A percentile compares a stretch with the other conserved stretches of the same genome.
These are phyloP conservation scores for Dendrocalamus sinicus DNA, from an alignment of 176 grass and related monocot genomes.

Conservation along the genomic window DNA sequence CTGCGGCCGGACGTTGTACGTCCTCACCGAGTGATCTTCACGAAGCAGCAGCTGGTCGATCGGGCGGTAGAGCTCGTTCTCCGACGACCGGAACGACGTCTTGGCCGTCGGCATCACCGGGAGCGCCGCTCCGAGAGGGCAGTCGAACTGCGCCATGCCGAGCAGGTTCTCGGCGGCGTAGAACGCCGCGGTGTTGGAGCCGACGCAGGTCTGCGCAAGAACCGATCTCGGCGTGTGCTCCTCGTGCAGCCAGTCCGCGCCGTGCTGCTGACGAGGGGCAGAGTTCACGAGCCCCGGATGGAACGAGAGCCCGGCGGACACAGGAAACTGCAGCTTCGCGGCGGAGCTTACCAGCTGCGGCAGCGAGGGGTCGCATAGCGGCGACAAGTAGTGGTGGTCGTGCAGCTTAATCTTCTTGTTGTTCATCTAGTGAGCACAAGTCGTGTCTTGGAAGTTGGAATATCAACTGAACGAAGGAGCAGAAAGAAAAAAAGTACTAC, in stretches of 20 bases:
- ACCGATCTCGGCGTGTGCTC: conserved; percentile 21
- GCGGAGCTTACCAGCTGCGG: conserved; percentile 28
- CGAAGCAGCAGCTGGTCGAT: conserved; percentile 29
- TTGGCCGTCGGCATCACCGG: neutral
- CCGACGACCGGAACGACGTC: neutral
- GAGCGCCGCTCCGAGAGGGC: neutral
- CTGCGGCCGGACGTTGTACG: conserved; percentile 56
- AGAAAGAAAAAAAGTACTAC: neutral
- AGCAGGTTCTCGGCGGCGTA: conserved; percentile 60
- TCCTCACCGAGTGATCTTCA: conserved; percentile 44
- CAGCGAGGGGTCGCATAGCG: conserved; percentile 42
- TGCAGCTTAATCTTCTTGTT: conserved; percentile 59
- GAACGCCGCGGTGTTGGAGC: conserved; percentile 53
- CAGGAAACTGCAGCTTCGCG: conserved; percentile 5
- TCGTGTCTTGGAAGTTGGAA: neutral
- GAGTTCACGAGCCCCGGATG: conserved; percentile 31
- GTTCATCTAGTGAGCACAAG: conserved; percentile 53
- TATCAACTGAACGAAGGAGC: conserved; percentile 25
- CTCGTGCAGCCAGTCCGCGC: conserved; percentile 9
- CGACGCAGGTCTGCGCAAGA: conserved; percentile 45
- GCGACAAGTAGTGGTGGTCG: conserved; percentile 46
- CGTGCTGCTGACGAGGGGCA: conserved; percentile 28
- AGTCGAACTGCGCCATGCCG: conserved; percentile 48
- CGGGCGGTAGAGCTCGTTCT: conserved; percentile 11
- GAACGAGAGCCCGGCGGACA: conserved; percentile 5